These are phyloP conservation scores for Athelia psychrophila DNA, from an alignment of 1,284 basidiomycete genomes.

Conservation along the genomic window DNA sequence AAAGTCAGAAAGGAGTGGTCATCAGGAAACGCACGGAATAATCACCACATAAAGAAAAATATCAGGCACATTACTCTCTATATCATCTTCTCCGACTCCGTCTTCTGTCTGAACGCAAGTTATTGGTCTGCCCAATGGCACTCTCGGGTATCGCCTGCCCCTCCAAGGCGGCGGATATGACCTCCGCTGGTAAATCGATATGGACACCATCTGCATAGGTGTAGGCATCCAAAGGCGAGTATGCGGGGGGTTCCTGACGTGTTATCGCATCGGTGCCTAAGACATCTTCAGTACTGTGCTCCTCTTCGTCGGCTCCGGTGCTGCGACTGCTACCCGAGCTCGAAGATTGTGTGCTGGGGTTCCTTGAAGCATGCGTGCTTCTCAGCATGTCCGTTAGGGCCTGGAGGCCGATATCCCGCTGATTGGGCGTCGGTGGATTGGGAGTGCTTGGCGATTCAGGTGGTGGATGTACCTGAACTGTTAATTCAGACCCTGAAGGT, in stretches of 20 bases:
- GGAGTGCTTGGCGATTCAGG: slow-evolving; percentile 72
- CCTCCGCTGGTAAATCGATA: slow-evolving; percentile 78
- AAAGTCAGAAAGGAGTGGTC: too few species aligned
- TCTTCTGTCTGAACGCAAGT: slow-evolving; percentile 52
- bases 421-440: slow-evolving; percentile 76
- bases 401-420: slow-evolving; percentile 75
- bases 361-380: slow-evolving; percentile 35
- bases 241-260: slow-evolving; percentile 71
- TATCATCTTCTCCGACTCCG: slow-evolving; percentile 51
- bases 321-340: neutral
- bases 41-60: neutral
- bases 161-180: slow-evolving; percentile 78
- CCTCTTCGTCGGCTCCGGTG: slow-evolving; percentile 12
- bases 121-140: slow-evolving; percentile 48
- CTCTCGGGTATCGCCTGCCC: slow-evolving; percentile 56
- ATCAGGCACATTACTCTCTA: neutral
- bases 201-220: slow-evolving; percentile 79
- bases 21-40: neutral
- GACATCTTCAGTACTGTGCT: slow-evolving; percentile 10
- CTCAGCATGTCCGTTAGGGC: slow-evolving; percentile 43
- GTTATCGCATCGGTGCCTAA: slow-evolving; percentile 24
- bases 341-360: neutral
- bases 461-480: slow-evolving; percentile 67
- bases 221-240: slow-evolving; percentile 78
- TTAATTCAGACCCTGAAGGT: slow-evolving; percentile 43